Percentiles rank a stretch among this genome's conserved stretches.
These are phyloP conservation scores for Aspergillus taichungensis DNA, from an alignment of 495 filamentous ascomycete species.

Conservation along the genomic window DNA sequence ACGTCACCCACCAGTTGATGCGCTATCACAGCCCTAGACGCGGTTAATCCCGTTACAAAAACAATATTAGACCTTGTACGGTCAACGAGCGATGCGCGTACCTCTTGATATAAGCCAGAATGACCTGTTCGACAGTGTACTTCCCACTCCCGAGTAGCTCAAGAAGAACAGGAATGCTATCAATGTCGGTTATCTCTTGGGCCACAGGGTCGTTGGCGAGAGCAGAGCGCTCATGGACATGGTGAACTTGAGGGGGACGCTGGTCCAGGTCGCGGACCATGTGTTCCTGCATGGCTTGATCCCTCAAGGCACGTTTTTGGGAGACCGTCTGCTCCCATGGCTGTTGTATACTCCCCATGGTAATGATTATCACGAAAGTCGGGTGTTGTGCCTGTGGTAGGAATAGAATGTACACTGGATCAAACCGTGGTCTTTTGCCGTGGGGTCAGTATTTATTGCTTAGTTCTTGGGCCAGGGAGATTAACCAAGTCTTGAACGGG, in stretches of 20 bases:
- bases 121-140: slow-evolving; percentile 34
- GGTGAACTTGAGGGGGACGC: slow-evolving; percentile 15
- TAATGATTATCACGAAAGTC: no score
- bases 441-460: no score
- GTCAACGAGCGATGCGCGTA: slow-evolving; percentile 11
- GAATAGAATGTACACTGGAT: no score
- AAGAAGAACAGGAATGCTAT: slow-evolving; percentile 25
- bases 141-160: slow-evolving; percentile 25
- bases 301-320: slow-evolving; percentile 21
- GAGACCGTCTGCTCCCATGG: slow-evolving; percentile 26
- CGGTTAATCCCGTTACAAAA: no score
- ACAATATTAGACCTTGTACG: no score
- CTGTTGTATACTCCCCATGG: slow-evolving; percentile 15
- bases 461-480: no score
- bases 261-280: slow-evolving; percentile 17
- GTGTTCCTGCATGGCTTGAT: slow-evolving; percentile 22
- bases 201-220: slow-evolving; percentile 14
- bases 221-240: slow-evolving; percentile 18
- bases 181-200: slow-evolving; percentile 33
- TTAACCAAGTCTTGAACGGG: no score
- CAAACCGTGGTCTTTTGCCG: no score
- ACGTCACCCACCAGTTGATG: slow-evolving; percentile 41
- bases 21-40: slow-evolving; percentile 39
- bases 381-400: no score
- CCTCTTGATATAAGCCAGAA: slow-evolving; percentile 42